Evolutionary conservation across 1,284 basidiomycete genomes (phyloP).

Genomic region (Ceratobasidium sp.): DNA sequence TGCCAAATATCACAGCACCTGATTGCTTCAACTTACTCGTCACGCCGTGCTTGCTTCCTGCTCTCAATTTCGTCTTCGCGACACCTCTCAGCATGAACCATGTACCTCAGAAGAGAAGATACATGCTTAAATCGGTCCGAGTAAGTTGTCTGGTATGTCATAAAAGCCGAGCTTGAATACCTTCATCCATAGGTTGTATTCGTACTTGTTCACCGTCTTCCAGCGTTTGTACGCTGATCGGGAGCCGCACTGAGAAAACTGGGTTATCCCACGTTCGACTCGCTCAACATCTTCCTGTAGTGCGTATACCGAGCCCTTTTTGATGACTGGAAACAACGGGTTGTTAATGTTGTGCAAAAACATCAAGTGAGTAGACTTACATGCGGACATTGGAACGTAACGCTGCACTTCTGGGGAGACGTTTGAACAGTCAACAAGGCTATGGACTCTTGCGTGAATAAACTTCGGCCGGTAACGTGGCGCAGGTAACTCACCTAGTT

Average conservation of each 20-base stretch:
- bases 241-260: neutral
- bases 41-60: neutral
- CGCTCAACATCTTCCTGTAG: constrained; percentile 14
- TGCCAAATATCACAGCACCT: neutral
- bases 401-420: neutral
- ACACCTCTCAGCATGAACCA: neutral
- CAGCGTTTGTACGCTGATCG: constrained; percentile 13
- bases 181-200: constrained; percentile 2
- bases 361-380: neutral
- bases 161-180: neutral
- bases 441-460: neutral
- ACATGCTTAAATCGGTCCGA: neutral
- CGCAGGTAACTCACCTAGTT: constrained; percentile 1
- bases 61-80: neutral
- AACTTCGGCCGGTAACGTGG: neutral
- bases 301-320: constrained; percentile 24
- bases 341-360: neutral
- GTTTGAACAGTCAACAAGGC: constrained; percentile 17
- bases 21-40: constrained; percentile 17
- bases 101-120: constrained; percentile 18
- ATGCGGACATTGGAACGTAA: constrained; percentile 17
- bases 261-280: neutral
- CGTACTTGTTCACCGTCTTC: neutral
- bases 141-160: neutral
- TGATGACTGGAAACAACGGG: constrained; percentile 11